These are phyloP conservation scores for Jaenimonas drosophilae DNA, from an alignment of 208 protist genomes.

Conservation along the genomic window DNA sequence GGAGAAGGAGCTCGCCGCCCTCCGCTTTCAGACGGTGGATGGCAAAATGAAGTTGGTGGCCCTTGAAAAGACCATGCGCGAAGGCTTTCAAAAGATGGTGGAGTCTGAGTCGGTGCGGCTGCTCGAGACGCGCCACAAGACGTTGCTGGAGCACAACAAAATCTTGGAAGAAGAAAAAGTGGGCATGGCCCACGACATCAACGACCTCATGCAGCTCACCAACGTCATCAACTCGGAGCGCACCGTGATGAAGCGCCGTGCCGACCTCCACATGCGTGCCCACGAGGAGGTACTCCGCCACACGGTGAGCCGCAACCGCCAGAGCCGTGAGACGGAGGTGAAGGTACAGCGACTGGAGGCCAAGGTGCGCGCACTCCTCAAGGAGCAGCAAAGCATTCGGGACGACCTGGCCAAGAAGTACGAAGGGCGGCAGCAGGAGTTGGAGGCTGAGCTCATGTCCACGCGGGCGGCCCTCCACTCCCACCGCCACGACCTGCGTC, in stretches of 20 bases:
- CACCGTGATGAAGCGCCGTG: slow-evolving; percentile 24
- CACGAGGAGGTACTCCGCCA: slow-evolving; percentile 48
- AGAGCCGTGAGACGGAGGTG: slow-evolving; percentile 29
- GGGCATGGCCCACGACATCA: slow-evolving; percentile 43
- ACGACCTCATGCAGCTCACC: slow-evolving; percentile 53
- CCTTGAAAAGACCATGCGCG: slow-evolving; percentile 62
- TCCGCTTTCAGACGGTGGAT: slow-evolving; percentile 75
- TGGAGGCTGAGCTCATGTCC: slow-evolving; percentile 38
- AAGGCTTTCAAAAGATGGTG: slow-evolving; percentile 39
- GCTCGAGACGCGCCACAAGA: slow-evolving; percentile 28
- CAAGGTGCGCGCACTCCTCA: slow-evolving; percentile 24
- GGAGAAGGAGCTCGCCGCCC: slow-evolving; percentile 45
- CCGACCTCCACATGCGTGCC: slow-evolving; percentile 37
- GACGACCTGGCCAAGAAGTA: slow-evolving; percentile 23
- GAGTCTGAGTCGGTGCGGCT: slow-evolving; percentile 26
- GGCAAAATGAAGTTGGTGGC: slow-evolving; percentile 73
- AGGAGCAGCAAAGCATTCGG: slow-evolving; percentile 14
- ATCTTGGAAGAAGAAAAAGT: slow-evolving; percentile 41
- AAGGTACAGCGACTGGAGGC: slow-evolving; percentile 47
- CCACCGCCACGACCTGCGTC: slow-evolving; percentile 39
- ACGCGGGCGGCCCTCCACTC: slow-evolving; percentile 24
- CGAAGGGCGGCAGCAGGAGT: slow-evolving; percentile 16
- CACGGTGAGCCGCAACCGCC: slow-evolving; percentile 25
- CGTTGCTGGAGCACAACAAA: slow-evolving; percentile 29
- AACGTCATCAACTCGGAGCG: slow-evolving; percentile 33